phyloP scores from a whole-genome alignment of 176 grass and related monocot species.

The Oryza coarctata region DNA sequence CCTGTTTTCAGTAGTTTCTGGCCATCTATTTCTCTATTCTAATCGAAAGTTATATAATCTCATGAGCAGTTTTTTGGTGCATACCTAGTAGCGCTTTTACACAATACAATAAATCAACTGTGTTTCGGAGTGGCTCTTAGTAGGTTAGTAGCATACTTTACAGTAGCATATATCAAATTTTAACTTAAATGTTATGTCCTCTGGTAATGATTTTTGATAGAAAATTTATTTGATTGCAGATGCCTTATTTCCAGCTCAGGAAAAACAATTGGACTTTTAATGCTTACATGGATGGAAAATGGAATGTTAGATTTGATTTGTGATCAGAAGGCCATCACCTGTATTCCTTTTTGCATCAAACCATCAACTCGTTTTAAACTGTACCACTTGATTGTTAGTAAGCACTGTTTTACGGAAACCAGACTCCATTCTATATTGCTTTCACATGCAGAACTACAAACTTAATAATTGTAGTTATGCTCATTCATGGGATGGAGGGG shows the following conservation, averaged over 20 bases:
- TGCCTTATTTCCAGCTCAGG: conserved; percentile 82
- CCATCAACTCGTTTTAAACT: conserved; percentile 12
- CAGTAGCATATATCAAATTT: no score
- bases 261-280: conserved; percentile 91
- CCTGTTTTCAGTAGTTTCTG: no score
- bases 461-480: background rate
- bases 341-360: background rate
- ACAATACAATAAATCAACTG: background rate
- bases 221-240: conserved; percentile 49
- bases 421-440: background rate
- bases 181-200: no score
- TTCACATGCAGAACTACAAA: background rate
- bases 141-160: no score
- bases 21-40: background rate
- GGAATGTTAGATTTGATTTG: conserved; percentile 74
- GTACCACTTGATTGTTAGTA: conserved; percentile 11
- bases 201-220: background rate
- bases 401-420: conserved; percentile 26
- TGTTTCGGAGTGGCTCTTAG: no score
- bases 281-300: conserved; percentile 84
- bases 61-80: background rate
- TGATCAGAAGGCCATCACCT: conserved; percentile 20
- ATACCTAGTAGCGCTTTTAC: background rate
- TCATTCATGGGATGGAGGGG: background rate
- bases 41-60: background rate